These are phyloP conservation scores for Coniochaeta sp. DNA, from an alignment of 2,329 filamentous ascomycete genomes.

Conservation along the genomic window DNA sequence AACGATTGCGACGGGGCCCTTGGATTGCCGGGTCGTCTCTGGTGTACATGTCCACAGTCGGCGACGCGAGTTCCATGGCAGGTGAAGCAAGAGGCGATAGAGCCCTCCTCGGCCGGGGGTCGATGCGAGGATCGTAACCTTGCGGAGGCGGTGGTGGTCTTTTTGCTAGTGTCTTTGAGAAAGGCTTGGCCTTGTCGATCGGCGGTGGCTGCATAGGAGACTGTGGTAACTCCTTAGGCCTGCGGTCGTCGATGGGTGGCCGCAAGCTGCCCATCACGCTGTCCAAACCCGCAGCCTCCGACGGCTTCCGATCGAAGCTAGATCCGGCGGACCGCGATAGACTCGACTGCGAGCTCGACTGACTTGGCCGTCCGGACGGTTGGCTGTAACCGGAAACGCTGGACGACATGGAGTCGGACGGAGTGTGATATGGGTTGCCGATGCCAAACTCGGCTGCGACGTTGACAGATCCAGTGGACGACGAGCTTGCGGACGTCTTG, in stretches of 20 bases:
- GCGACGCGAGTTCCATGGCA: conserved; percentile 1
- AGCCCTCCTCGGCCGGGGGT: conserved; percentile 18
- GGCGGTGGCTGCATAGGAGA: background rate
- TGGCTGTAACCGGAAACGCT: conserved; percentile 46
- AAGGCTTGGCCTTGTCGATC: conserved; percentile 8
- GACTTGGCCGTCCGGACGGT: conserved; percentile 35
- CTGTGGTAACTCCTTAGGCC: conserved; percentile 14
- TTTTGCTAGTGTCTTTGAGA: conserved; percentile 13
- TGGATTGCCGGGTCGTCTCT: conserved; percentile 3
- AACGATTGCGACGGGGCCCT: background rate
- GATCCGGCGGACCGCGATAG: conserved; percentile 35
- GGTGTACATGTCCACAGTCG: background rate
- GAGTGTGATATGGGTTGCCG: conserved; percentile 57
- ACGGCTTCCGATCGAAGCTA: conserved; percentile 28
- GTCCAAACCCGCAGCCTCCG: conserved; percentile 39
- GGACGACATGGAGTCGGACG: conserved; percentile 59
- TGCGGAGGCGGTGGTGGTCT: conserved; percentile 13
- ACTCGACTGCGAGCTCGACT: conserved; percentile 53
- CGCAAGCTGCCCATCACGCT: conserved; percentile 50
- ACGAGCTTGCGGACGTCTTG: conserved; percentile 26
- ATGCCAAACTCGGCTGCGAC: conserved; percentile 53
- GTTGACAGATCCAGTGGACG: conserved; percentile 36
- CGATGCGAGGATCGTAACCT: conserved; percentile 27
- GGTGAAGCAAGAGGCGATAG: conserved; percentile 18
- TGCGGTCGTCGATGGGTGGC: conserved; percentile 36